A percentile compares a stretch with the other conserved stretches of the same genome.
Conservation (phyloP, 345 rosid species). For the Moricandia moricandioides region DNA sequence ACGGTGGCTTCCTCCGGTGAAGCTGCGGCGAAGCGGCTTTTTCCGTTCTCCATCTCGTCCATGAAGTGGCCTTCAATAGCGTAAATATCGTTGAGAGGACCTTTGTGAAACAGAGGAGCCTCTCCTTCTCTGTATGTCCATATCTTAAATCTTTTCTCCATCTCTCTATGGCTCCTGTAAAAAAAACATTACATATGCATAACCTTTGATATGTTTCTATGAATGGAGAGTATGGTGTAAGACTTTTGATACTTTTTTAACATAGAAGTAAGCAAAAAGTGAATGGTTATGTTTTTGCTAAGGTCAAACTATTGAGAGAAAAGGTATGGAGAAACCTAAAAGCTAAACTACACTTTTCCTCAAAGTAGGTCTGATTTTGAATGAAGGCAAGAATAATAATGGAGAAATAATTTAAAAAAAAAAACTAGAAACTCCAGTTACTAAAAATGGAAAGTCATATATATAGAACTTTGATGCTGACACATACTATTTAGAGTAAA, state of each 20-base stretch:
- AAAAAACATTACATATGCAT: slow-evolving; percentile 24
- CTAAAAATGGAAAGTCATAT: slow-evolving; percentile 21
- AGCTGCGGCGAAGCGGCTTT: slow-evolving; percentile 40
- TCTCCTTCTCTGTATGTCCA: slow-evolving; percentile 59
- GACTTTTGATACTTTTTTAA: slow-evolving; percentile 25
- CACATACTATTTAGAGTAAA: slow-evolving; percentile 4
- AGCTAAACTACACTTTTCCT: background rate
- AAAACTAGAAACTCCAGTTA: background rate
- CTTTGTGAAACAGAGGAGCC: slow-evolving; percentile 43
- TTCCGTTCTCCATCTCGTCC: slow-evolving; percentile 47
- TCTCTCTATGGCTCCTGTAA: slow-evolving; percentile 51
- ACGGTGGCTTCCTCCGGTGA: slow-evolving; percentile 50
- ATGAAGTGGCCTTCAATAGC: slow-evolving; percentile 58
- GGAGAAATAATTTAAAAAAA: background rate
- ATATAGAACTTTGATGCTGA: slow-evolving; percentile 29
- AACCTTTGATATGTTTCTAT: background rate
- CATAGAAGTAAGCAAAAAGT: slow-evolving; percentile 11
- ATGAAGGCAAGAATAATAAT: background rate
- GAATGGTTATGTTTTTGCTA: slow-evolving; percentile 17
- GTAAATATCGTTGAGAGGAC: slow-evolving; percentile 46
- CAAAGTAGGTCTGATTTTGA: slow-evolving; percentile 4
- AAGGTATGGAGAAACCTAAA: slow-evolving; percentile 19
- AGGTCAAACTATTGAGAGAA: slow-evolving; percentile 1
- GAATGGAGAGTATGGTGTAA: slow-evolving; percentile 13
- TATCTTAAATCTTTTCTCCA: slow-evolving; percentile 56